Conservation (phyloP, 805 yeast species). For the Ogataea minuta region DNA sequence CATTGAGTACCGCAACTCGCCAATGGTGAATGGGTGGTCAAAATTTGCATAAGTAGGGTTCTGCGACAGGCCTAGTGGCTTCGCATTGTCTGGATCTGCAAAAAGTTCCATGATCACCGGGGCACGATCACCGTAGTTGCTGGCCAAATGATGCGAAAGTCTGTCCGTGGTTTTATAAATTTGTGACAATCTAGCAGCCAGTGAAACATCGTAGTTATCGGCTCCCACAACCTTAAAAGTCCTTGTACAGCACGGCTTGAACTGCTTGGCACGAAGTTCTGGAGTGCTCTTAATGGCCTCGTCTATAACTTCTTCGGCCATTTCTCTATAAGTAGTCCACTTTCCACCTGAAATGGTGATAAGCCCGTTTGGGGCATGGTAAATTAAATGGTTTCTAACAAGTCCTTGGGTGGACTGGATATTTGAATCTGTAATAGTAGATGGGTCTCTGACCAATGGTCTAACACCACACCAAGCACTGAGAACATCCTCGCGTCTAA, state of each 20-base stretch:
- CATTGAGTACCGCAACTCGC: constrained; percentile 81
- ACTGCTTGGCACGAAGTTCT: constrained; percentile 30
- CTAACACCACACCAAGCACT: constrained; percentile 98
- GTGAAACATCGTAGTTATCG: constrained; percentile 70
- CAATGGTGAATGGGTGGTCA: constrained; percentile 85
- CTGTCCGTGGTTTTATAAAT: constrained; percentile 67
- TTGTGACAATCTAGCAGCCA: constrained; percentile 78
- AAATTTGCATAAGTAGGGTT: constrained; percentile 43
- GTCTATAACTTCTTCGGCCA: constrained; percentile 93
- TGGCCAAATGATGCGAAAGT: constrained; percentile 78
- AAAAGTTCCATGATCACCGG: constrained; percentile 66
- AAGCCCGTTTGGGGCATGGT: constrained; percentile 65
- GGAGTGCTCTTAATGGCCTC: constrained; percentile 52
- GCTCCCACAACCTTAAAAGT: constrained; percentile 70
- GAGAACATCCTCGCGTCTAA: constrained; percentile 83
- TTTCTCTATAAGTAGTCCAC: constrained; percentile 97
- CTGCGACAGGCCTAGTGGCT: constrained; percentile 55
- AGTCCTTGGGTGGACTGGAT: constrained; percentile 71
- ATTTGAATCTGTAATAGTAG: constrained; percentile 33
- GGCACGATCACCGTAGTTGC: constrained; percentile 88
- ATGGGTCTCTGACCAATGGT: constrained; percentile 87
- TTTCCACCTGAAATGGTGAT: constrained; percentile 94
- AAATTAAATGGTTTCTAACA: constrained; percentile 84
- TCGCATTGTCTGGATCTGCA: constrained; percentile 52
- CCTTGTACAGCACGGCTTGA: constrained; percentile 53